Base-by-base conservation (phyloP, 306 rosid genomes). In the Cucumis cinereus region DNA sequence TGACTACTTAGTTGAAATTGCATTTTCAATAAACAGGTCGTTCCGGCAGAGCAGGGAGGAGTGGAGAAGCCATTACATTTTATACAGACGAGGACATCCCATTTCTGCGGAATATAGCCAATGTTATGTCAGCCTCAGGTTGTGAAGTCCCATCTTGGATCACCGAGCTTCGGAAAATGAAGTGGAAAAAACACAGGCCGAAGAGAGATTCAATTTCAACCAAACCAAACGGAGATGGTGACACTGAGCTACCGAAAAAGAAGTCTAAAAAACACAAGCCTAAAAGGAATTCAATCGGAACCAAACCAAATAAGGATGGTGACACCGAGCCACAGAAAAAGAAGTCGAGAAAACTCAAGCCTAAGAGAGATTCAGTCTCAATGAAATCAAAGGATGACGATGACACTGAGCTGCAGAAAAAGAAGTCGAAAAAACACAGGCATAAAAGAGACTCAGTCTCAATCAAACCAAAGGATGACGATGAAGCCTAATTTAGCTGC, bases 41-140 rank as follows among this genome's bases (percentile, higher is more conserved):
- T 19, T 85, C 96, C 64, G 99, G 99, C 64, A 82, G 99, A 89
- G 99, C 99, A 10, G 99, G 97, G 78, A 90, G 97, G 83, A 83
- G 79, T 10, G 99, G 99, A 35, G 92, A 90, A 86, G 98, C 99
- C 3, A 86, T 92, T 66, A 94, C 99, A 43, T 86, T 90, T 77
- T 94, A 89, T 84, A 85, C 99, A 11, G 95, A 92, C 79, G 93
- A 85, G 11, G 98, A 92, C 78, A 83, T 92, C 58, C 96, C 96
- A 11, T 90, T 86, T 79, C 81, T 94, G 75, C 81, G 93, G 73
- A 94, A 90, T 73, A 81, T 94, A 64, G 95, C 99, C 40, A 94
- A 92, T 79, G 87, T 84, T 52, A 94, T 94, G 96, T 76, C 88
- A 52, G 75, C 93, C 0, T 92, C 97, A 1, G 99, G 99, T 52